Base-by-base conservation (phyloP, 129 eudicot species). In the Lactuca saligna region DNA sequence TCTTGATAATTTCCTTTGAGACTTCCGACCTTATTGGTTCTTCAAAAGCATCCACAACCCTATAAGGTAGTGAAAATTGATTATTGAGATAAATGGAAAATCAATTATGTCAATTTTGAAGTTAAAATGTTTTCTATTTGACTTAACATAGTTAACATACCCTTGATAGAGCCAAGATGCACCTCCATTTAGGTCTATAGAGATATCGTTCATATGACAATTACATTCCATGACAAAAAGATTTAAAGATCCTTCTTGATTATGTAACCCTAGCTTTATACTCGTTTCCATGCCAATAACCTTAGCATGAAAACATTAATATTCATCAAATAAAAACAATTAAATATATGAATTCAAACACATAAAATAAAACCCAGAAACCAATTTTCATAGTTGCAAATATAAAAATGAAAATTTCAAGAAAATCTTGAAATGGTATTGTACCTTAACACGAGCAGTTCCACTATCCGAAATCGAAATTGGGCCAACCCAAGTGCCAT, bases 141-240 rank as follows among this genome's bases (percentile, higher is more conserved):
- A 54, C 37, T 68, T 54, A 38, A 61, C 11, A 20, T 20, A 53
- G 34, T 46, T 15, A 71, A 31, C 65, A 38, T 75, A 81, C 93
- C 87, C 84, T 81, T 87, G 93, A 87, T 87, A 87, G 60, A 87
- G 73, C 93, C 93, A 87, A 75, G 89, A 81, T 61, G 89, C 79
- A 16, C 93, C 93, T 61, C 89, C 93, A 49, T 83, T 75, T 61
- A 87, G 50, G 57, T 69, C 65, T 57, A 87, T 81, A 50, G 80
- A 20, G 51, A 87, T 76, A 63, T 81, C 86, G 41, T 70, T 57
- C 37, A 87, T 79, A 8, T 65, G 75, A 68, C 93, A 87, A 41
- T 82, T 84, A 70, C 86, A 73, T 50, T 87, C 64, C 20, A 75
- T 32, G 35, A 75, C 73, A 14, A 81, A 75, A 64, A 87, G 75